phyloP scores from a whole-genome alignment of 106 monocot genomes.

The Gastrodia elata region DNA sequence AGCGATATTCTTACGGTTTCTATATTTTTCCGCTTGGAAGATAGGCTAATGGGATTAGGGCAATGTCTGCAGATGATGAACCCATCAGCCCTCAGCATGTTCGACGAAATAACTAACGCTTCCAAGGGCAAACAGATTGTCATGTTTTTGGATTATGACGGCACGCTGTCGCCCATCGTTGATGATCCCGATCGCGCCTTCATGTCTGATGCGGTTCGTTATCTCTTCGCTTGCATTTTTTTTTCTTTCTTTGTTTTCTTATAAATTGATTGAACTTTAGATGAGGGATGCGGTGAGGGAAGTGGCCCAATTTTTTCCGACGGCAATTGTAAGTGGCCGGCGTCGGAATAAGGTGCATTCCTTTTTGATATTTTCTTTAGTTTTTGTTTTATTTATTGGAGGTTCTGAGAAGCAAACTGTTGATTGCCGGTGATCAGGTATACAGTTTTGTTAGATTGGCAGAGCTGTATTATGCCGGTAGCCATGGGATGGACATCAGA shows the following conservation, averaged over 20 bases:
- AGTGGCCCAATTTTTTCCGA: slow-evolving; percentile 48
- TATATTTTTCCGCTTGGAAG: neutral
- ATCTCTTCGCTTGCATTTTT: no score
- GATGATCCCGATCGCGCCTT: slow-evolving; percentile 65
- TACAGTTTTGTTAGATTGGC: slow-evolving; percentile 53
- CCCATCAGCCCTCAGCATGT: slow-evolving; percentile 58
- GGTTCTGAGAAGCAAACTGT: neutral
- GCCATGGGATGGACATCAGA: slow-evolving; percentile 89
- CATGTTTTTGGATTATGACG: slow-evolving; percentile 82
- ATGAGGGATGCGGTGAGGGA: slow-evolving; percentile 57
- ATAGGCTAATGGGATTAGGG: neutral
- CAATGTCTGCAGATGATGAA: slow-evolving; percentile 26
- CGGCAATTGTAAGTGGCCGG: slow-evolving; percentile 64
- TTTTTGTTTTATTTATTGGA: neutral
- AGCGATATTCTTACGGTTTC: neutral
- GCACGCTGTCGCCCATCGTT: slow-evolving; percentile 79
- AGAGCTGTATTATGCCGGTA: slow-evolving; percentile 86
- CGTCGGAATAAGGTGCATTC: slow-evolving; percentile 62
- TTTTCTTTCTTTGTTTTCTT: neutral
- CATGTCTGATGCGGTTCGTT: slow-evolving; percentile 58
- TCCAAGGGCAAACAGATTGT: slow-evolving; percentile 60
- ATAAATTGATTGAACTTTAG: slow-evolving; percentile 13
- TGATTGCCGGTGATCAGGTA: slow-evolving; percentile 28
- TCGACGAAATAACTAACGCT: slow-evolving; percentile 42
- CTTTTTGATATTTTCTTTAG: neutral